Conservation (phyloP, 108 stramenopile genomes). For the Discostella pseudostelligera region DNA sequence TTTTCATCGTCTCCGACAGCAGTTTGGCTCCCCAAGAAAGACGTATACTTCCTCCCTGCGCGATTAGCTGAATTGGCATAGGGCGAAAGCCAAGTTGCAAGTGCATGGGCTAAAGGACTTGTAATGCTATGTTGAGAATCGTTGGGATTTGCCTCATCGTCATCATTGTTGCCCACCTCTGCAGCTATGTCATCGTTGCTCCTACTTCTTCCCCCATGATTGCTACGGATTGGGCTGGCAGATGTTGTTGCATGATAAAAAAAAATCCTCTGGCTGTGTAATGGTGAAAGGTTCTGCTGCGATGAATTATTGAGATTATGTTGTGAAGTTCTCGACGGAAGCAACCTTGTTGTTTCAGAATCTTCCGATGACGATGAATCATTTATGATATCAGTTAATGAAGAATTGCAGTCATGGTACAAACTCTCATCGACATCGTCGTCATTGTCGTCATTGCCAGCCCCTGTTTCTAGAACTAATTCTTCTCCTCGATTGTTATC, state of each 20-base stretch:
- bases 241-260: constrained; percentile 18
- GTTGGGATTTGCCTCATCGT: background rate
- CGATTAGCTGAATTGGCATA: constrained; percentile 31
- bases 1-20: background rate
- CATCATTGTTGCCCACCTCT: no score
- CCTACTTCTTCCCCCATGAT: background rate
- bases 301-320: background rate
- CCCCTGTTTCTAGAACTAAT: no score
- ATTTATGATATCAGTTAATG: constrained; percentile 21
- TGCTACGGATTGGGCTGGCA: constrained; percentile 15
- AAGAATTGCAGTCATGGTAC: constrained; percentile 32
- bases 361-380: constrained; percentile 10
- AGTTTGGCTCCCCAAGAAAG: background rate
- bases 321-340: constrained; percentile 1
- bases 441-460: background rate
- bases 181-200: background rate
- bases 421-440: constrained; percentile 19
- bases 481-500: no score
- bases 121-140: background rate
- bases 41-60: constrained; percentile 12
- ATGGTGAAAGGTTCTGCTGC: background rate
- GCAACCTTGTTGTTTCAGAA: constrained; percentile 32
- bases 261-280: background rate
- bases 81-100: constrained; percentile 40
- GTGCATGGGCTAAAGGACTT: constrained; percentile 27